Conservation (phyloP, 345 rosid genomes). For the Sisymbrium altissimum region DNA sequence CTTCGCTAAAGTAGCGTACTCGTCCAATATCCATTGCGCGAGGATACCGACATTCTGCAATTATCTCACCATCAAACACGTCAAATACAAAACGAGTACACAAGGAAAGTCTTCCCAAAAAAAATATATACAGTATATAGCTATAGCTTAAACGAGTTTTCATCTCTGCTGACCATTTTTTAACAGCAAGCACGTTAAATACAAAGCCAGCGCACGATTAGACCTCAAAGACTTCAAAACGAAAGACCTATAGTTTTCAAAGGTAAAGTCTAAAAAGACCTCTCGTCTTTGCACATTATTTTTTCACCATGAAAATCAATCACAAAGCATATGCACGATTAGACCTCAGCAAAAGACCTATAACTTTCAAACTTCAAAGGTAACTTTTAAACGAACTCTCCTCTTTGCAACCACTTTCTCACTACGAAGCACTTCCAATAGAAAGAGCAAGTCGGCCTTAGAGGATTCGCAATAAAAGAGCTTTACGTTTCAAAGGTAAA, state of each 20-base stretch:
- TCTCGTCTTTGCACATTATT: neutral
- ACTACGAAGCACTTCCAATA: neutral
- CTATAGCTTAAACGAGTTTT: no score
- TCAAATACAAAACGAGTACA: neutral
- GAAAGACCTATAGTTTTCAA: neutral
- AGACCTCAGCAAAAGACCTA: neutral
- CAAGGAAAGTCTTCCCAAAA: no score
- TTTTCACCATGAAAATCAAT: neutral
- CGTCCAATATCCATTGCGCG: slow-evolving; percentile 46
- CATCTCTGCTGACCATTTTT: neutral
- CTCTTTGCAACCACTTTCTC: neutral
- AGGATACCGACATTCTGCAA: slow-evolving; percentile 43
- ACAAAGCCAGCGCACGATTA: neutral
- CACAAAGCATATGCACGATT: neutral
- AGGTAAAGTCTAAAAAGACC: neutral
- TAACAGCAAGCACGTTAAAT: neutral
- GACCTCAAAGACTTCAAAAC: neutral
- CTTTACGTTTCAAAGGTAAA: neutral
- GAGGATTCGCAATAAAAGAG: neutral
- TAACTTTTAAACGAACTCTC: neutral
- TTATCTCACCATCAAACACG: neutral
- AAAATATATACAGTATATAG: no score
- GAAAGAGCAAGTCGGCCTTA: neutral
- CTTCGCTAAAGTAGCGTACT: slow-evolving; percentile 56
- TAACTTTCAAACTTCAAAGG: neutral